Base-by-base conservation (phyloP, 1,139 yeast species). In the Suhomyces taliae region DNA sequence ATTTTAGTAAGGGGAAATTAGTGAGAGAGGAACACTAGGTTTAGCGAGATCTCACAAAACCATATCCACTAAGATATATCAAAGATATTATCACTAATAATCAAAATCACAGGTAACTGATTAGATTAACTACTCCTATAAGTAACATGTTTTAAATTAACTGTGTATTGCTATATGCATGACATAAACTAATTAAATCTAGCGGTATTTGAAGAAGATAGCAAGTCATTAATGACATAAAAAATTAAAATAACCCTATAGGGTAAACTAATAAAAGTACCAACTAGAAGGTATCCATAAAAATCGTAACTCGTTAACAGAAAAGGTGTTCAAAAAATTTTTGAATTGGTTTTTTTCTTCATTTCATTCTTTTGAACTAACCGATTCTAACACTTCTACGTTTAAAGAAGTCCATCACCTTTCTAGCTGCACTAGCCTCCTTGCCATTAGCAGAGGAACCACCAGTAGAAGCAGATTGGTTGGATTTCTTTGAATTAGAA, bases 361-460 rank as follows among this genome's bases (percentile, higher is more conserved):
- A 4, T 19, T 19, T 19, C 24, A 19, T 19, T 19, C 39, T 26
- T 19, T n/a, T 27, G 31, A 31, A 15, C 47, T 38, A 52, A 27
- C 49, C 53, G 26, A 72, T 66, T 51, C 74, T 60, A 11, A 81
- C 80, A 64, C 91, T 86, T 68, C 90, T 81, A 65, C 93, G 79
- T 63, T 85, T 86, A 70, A 87, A 86, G 62, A 87, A 87, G 63
- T 87, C 91, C 81, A 87, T 82, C 27, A 87, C 91, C 58, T 83
- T 84, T 59, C 83, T 81, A 11, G 91, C 89, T 2, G 91, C 86
- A 46, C 90, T 83, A 33, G 83, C 82, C 55, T 82, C 86, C 53
- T 76, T 79, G 55, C 66, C 69, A 51, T 56, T 61, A 50, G 57
- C 61, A 51, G 64, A 53, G 43, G 65, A 50, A 36, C 56, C 48